These are phyloP conservation scores for Verruconis gallopava DNA, from an alignment of 2,329 filamentous ascomycete genomes.

Conservation along the genomic window DNA sequence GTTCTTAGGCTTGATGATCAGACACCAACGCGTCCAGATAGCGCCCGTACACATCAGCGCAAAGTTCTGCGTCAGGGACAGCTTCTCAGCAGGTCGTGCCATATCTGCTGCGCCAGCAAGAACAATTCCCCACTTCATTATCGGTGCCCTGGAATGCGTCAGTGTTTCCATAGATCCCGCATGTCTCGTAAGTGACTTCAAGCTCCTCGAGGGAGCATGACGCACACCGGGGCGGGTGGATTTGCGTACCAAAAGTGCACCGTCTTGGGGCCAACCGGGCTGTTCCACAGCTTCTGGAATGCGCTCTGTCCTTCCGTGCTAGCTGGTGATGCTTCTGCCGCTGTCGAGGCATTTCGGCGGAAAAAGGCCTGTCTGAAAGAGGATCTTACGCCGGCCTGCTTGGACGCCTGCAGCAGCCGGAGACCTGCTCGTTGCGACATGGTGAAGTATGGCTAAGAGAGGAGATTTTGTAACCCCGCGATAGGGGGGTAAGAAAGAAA, in stretches of 20 bases:
- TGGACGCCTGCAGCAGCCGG: conserved; percentile 40
- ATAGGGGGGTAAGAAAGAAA: conserved; percentile 21
- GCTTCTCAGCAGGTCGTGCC: conserved; percentile 76
- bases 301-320: not conserved
- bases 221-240: not conserved
- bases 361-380: conserved; percentile 8
- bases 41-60: conserved; percentile 81
- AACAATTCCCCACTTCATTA: conserved; percentile 96
- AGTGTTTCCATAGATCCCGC: too few species aligned
- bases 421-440: conserved; percentile 47
- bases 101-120: conserved; percentile 87
- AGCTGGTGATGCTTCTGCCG: not conserved
- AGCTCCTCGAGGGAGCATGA: not conserved
- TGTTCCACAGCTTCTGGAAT: conserved; percentile 24
- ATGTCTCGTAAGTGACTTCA: not conserved
- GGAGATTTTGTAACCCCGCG: conserved; percentile 28
- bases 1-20: conserved; percentile 92
- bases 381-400: conserved; percentile 2
- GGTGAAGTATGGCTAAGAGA: conserved; percentile 15
- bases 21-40: conserved; percentile 98
- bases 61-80: conserved; percentile 83
- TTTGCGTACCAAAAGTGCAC: conserved; percentile 84
- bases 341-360: conserved; percentile 3
- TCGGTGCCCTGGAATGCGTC: conserved; percentile 55
- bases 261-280: conserved; percentile 48